A percentile compares a stretch with the other conserved stretches of the same genome.
Evolutionary conservation across 2,329 filamentous ascomycete genomes (phyloP).

Genomic region (Sclerotiophoma versabilis): DNA sequence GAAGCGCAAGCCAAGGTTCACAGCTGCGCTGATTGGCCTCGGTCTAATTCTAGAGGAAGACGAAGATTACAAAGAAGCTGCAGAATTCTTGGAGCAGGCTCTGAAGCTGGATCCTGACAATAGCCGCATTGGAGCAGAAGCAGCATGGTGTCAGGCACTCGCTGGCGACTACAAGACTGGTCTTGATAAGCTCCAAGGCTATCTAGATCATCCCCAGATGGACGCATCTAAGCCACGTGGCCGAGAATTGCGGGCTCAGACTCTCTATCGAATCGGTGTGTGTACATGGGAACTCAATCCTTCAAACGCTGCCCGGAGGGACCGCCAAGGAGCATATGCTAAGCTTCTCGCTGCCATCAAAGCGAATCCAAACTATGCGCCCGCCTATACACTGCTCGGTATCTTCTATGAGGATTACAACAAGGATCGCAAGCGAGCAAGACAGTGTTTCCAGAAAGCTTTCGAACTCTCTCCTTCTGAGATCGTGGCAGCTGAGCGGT

Average conservation of each 20-base stretch:
- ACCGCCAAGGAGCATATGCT: slow-evolving; percentile 80
- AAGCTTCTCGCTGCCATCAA: slow-evolving; percentile 85
- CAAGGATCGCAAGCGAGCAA: slow-evolving; percentile 82
- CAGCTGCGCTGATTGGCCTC: slow-evolving; percentile 83
- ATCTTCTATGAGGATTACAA: slow-evolving; percentile 91
- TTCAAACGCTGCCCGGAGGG: slow-evolving; percentile 76
- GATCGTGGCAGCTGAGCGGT: slow-evolving; percentile 82
- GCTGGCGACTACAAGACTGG: slow-evolving; percentile 76
- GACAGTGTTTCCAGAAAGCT: slow-evolving; percentile 95
- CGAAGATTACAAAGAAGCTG: slow-evolving; percentile 82
- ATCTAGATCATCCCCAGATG: slow-evolving; percentile 66
- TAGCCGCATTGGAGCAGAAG: slow-evolving; percentile 80
- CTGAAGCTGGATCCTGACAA: slow-evolving; percentile 76
- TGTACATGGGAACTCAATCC: slow-evolving; percentile 87
- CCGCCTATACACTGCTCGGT: slow-evolving; percentile 89
- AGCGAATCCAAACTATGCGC: slow-evolving; percentile 85
- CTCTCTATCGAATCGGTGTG: slow-evolving; percentile 83
- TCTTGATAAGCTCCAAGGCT: slow-evolving; percentile 72
- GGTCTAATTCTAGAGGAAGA: slow-evolving; percentile 94
- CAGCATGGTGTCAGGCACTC: slow-evolving; percentile 90
- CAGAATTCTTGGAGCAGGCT: slow-evolving; percentile 80
- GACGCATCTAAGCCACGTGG: slow-evolving; percentile 66
- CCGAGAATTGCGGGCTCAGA: slow-evolving; percentile 80
- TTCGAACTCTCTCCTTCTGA: slow-evolving; percentile 91
- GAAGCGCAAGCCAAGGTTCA: slow-evolving; percentile 75